A percentile compares a stretch with the other conserved stretches of the same genome.
Conservation (phyloP, 805 yeast genomes). For the Candida quercuum region DNA sequence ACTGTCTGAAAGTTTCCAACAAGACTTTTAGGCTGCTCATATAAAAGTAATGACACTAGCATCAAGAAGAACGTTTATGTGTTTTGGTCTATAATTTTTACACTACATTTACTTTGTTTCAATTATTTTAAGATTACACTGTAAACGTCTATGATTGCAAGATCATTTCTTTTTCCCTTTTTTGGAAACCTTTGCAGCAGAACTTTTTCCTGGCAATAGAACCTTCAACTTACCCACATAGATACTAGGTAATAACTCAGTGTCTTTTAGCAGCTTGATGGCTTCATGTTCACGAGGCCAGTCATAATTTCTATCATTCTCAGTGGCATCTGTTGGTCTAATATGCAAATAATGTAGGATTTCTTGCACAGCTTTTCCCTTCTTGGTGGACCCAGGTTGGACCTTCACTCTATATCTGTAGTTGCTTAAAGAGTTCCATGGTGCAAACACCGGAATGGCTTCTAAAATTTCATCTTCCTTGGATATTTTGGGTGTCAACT, state of each 20-base stretch:
- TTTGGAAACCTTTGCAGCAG: constrained; percentile 21
- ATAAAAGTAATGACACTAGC: too few relatives aligned
- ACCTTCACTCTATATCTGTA: constrained; percentile 78
- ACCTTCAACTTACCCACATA: constrained; percentile 71
- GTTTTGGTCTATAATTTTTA: neutral
- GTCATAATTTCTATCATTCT: constrained; percentile 43
- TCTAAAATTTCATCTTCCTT: constrained; percentile 49
- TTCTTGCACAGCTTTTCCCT: constrained; percentile 81
- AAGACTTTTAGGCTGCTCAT: constrained; percentile 34
- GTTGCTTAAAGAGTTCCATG: constrained; percentile 77
- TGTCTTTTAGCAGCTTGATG: constrained; percentile 50
- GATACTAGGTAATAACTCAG: constrained; percentile 60
- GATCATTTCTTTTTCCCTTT: constrained; percentile 7
- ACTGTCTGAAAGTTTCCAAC: constrained; percentile 46
- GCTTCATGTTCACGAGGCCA: constrained; percentile 68
- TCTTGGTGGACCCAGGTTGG: constrained; percentile 73
- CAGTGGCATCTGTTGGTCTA: constrained; percentile 40
- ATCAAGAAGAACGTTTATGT: too few relatives aligned
- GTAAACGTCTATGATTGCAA: too few relatives aligned
- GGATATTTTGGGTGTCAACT: constrained; percentile 25
- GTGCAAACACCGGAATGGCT: constrained; percentile 85
- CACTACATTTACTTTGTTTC: too few relatives aligned
- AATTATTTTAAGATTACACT: too few relatives aligned
- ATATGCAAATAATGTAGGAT: constrained; percentile 51
- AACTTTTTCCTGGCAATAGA: constrained; percentile 45